Base-by-base conservation (phyloP, 108 stramenopile species). In the Cyclotella baltica region DNA sequence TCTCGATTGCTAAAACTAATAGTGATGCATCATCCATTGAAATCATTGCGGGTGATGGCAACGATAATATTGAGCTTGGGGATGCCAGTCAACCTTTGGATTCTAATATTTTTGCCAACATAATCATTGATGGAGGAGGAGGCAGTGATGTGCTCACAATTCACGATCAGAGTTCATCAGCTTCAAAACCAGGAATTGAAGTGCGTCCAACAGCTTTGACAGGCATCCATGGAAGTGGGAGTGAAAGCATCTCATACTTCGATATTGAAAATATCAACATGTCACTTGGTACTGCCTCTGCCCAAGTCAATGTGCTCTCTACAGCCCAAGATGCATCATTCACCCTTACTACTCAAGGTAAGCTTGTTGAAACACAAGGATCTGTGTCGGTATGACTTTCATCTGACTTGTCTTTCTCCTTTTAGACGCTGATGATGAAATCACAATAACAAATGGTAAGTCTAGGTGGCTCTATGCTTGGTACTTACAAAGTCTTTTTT, bases 71-170 rank as follows among this genome's bases (percentile, higher is more conserved):
- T 16, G 57, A 58, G 19, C 57, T 58, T 58, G 57, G 57, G 6
- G 29, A 30, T 30, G 29, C 28, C 4, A 30, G 4, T 4, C 4
- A 27, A 30, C 13, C 29, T 16, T 58, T 58, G 28, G 57, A 58
- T 3, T 4, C 25, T 30, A 4, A 31, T 5, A 31, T 58, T 58
- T 30, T 30, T 58, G 4, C 16, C 27, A 58, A 58, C 19, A 30
- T 58, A 5, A 58, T 58, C 18, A 28, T 58, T 18, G 57, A 58
- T 58, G 57, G 57, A 5, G 57, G 57, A 58, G 16, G 16, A 58
- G 57, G 57, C 29, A 58, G 30, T 30, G 57, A 58, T 31, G 5
- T 4, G 29, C 29, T 58, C 5, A 58, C 25, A 9, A 31, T 58
- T 31, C 29, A 58, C 30, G 57, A 58, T 19, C n/a, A 53, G 20